These are phyloP conservation scores for Flaveria linearis DNA, from an alignment of 129 eudicot genomes.

Conservation along the genomic window DNA sequence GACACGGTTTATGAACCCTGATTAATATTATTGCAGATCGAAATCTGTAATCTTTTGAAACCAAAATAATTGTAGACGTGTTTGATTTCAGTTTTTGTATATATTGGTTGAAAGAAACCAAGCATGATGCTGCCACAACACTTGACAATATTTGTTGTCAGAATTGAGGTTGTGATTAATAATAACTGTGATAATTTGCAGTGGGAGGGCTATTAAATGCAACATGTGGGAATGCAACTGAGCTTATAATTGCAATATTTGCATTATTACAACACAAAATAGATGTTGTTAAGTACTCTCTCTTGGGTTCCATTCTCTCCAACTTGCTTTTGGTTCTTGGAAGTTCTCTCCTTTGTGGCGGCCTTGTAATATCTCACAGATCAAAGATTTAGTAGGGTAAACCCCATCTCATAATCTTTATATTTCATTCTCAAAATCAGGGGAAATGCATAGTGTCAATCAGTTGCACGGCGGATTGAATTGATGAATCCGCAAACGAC, in stretches of 20 bases:
- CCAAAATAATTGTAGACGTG: background rate
- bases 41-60: background rate
- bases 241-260: slow-evolving; percentile 75
- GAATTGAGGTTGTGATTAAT: background rate
- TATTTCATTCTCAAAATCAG: background rate
- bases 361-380: slow-evolving; percentile 62
- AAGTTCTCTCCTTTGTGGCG: slow-evolving; percentile 77
- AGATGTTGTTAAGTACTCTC: slow-evolving; percentile 82
- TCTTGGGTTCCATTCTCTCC: slow-evolving; percentile 84
- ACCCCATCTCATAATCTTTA: background rate
- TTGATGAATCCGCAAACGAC: background rate
- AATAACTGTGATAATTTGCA: slow-evolving; percentile 25
- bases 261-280: slow-evolving; percentile 75
- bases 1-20: background rate
- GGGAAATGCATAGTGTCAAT: background rate
- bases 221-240: slow-evolving; percentile 97
- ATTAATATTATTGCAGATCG: background rate
- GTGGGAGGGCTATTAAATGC: slow-evolving; percentile 97
- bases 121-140: background rate
- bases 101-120: background rate
- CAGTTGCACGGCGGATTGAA: background rate
- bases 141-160: background rate
- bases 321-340: slow-evolving; percentile 95
- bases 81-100: background rate
- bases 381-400: slow-evolving; percentile 78